Evolutionary conservation across 139 green algal genomes (phyloP).

Genomic region (Desmodesmus armatus): DNA sequence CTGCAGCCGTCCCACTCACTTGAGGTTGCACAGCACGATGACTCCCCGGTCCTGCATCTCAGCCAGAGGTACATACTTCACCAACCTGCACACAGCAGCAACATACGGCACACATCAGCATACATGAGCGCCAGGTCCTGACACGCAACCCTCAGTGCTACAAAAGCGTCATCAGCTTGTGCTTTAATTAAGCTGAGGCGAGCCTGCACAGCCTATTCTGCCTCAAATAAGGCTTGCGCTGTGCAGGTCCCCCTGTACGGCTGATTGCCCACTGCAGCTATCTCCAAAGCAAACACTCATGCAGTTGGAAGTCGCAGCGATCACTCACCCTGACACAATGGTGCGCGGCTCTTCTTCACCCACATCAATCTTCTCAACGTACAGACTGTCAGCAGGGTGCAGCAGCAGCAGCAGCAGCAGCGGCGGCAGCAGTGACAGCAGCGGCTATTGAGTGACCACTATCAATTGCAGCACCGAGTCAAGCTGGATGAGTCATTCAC

Average conservation of each 20-base stretch:
- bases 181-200: background rate
- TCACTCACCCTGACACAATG: constrained; percentile 78
- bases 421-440: background rate
- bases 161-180: too few relatives aligned
- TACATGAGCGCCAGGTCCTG: background rate
- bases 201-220: background rate
- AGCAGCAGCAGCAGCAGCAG: background rate
- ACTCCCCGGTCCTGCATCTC: constrained; percentile 78
- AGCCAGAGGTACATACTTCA: constrained; percentile 84
- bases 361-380: constrained; percentile 90
- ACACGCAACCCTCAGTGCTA: background rate
- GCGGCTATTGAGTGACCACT: background rate
- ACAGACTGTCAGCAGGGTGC: constrained; percentile 53
- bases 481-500: too few relatives aligned
- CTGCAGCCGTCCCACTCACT: constrained; percentile 73
- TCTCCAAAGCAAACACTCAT: too few relatives aligned
- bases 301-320: too few relatives aligned
- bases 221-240: background rate
- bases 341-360: constrained; percentile 86
- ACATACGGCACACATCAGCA: background rate
- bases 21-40: constrained; percentile 85
- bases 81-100: constrained; percentile 54
- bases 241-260: too few relatives aligned
- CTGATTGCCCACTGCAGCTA: too few relatives aligned
- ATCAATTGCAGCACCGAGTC: background rate